A percentile compares a stretch with the other conserved stretches of the same genome.
Evolutionary conservation across 2,329 filamentous ascomycete genomes (phyloP).

Genomic region (Orbilia ellipsospora): DNA sequence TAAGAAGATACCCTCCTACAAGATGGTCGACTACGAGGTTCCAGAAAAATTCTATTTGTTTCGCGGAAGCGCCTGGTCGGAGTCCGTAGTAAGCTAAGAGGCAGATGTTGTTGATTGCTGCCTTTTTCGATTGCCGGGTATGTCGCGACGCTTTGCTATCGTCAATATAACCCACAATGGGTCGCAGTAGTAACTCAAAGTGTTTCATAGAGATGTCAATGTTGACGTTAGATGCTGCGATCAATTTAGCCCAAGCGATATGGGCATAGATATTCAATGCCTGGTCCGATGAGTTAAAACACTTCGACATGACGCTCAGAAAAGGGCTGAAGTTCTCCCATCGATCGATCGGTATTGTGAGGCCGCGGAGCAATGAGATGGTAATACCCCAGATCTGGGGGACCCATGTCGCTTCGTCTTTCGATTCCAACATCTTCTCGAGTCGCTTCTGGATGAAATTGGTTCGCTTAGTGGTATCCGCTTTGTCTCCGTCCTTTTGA

Average conservation of each 20-base stretch:
- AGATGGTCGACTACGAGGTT: conserved; percentile 76
- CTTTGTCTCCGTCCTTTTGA: conserved; percentile 65
- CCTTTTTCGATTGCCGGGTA: conserved; percentile 69
- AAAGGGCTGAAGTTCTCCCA: conserved; percentile 81
- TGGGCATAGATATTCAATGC: conserved; percentile 80
- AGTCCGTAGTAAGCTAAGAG: conserved; percentile 86
- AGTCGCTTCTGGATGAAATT: conserved; percentile 66
- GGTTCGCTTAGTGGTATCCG: conserved; percentile 10
- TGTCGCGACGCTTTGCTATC: conserved; percentile 70
- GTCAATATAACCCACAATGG: conserved; percentile 75
- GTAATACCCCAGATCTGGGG: conserved; percentile 91
- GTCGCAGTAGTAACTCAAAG: conserved; percentile 74
- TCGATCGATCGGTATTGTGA: conserved; percentile 63
- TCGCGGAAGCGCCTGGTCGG: conserved; percentile 73
- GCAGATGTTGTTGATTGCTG: conserved; percentile 76
- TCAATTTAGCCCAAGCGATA: conserved; percentile 84
- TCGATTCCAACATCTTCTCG: conserved; percentile 72
- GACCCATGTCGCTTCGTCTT: conserved; percentile 73
- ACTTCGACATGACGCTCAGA: conserved; percentile 81
- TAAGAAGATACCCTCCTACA: conserved; percentile 69
- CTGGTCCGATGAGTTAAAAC: conserved; percentile 82
- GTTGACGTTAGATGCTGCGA: conserved; percentile 77
- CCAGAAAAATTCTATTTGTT: conserved; percentile 82
- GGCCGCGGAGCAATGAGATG: conserved; percentile 78
- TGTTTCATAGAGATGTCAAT: conserved; percentile 69